A percentile compares a stretch with the other conserved stretches of the same genome.
Evolutionary conservation across 805 yeast genomes (phyloP).

Genomic region (Zygosaccharomyces gambellarensis): DNA sequence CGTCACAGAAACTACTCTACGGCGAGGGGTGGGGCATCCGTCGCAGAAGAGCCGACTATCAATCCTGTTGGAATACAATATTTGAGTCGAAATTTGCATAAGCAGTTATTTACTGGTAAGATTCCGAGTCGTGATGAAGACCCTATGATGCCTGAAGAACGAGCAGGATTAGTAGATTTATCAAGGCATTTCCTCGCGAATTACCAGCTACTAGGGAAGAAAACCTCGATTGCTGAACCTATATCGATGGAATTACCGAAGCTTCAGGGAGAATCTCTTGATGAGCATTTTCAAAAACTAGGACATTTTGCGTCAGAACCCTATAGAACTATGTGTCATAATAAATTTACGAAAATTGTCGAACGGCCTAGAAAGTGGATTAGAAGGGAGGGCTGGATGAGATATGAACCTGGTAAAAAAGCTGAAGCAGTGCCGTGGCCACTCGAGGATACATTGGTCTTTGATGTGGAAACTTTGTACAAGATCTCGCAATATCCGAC

Average conservation of each 20-base stretch:
- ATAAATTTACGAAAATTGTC: conserved; percentile 39
- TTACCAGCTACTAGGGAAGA: conserved; percentile 71
- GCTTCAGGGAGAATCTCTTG: conserved; percentile 66
- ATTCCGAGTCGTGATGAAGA: conserved; percentile 28
- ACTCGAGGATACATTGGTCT: conserved; percentile 63
- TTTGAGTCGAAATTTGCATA: conserved; percentile 52
- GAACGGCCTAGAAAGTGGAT: conserved; percentile 51
- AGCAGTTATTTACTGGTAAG: conserved; percentile 47
- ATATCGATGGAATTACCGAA: conserved; percentile 59
- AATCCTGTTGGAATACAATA: conserved; percentile 82
- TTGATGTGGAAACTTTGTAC: conserved; percentile 87
- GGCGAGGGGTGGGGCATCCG: not conserved
- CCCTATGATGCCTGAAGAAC: conserved; percentile 19
- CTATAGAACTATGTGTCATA: conserved; percentile 48
- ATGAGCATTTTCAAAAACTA: conserved; percentile 76
- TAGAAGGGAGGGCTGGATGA: conserved; percentile 71
- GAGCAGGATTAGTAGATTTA: conserved; percentile 41
- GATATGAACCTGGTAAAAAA: conserved; percentile 51
- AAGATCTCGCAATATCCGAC: conserved; percentile 69
- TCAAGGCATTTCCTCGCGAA: conserved; percentile 54
- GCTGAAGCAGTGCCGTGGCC: conserved; percentile 68
- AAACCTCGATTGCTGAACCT: conserved; percentile 58
- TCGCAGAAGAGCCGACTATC: conserved; percentile 47
- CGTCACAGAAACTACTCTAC: conserved; percentile 10
- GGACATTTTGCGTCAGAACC: conserved; percentile 59